These are phyloP conservation scores for Mortierella hygrophila DNA, from an alignment of 192 early-diverging fungal genomes.

Conservation along the genomic window DNA sequence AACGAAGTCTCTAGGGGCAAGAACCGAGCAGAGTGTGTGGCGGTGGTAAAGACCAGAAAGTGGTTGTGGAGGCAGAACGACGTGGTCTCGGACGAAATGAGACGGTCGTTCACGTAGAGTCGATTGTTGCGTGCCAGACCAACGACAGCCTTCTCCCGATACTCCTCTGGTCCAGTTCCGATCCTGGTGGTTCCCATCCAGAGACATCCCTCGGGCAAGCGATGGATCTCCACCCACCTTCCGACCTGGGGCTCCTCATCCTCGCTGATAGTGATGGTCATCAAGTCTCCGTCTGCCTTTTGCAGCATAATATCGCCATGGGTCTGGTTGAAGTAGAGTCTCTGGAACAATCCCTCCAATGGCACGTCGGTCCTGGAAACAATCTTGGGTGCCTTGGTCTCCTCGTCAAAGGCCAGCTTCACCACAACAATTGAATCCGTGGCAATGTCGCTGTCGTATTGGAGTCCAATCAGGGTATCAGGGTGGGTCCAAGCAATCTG, in stretches of 20 bases:
- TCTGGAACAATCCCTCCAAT: constrained; percentile 49
- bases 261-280: constrained; percentile 16
- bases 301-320: constrained; percentile 49
- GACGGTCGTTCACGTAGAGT: constrained; percentile 80
- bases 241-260: constrained; percentile 33
- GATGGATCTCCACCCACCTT: constrained; percentile 33
- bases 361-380: constrained; percentile 19
- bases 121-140: constrained; percentile 85
- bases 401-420: constrained; percentile 55
- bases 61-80: constrained; percentile 89
- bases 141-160: constrained; percentile 67
- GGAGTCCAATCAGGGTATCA: constrained; percentile 68
- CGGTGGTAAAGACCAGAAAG: constrained; percentile 89
- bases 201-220: constrained; percentile 56
- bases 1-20: constrained; percentile 60
- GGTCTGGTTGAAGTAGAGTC: constrained; percentile 55
- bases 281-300: constrained; percentile 35
- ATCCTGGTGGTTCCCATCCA: constrained; percentile 54
- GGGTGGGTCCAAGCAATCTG: constrained; percentile 79
- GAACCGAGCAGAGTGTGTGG: constrained; percentile 84
- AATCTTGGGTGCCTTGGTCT: constrained; percentile 34
- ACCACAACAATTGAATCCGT: constrained; percentile 57
- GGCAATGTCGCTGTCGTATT: constrained; percentile 53
- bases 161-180: constrained; percentile 50
- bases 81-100: constrained; percentile 83